These are phyloP conservation scores for Tricholoma hemisulphureum DNA, from an alignment of 768 basidiomycete species.

Conservation along the genomic window DNA sequence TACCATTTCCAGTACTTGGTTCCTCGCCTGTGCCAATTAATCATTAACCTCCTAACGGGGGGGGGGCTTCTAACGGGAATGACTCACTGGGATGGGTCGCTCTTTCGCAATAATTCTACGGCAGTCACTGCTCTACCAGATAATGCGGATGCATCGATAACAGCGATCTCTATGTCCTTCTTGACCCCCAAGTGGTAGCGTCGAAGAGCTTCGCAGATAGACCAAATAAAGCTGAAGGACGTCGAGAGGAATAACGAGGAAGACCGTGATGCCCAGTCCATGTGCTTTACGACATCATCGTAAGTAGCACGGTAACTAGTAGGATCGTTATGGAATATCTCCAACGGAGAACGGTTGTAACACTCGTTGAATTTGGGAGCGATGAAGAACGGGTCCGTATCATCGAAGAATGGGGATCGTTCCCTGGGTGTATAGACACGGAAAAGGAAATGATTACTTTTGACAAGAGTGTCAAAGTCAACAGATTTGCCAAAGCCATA, in stretches of 20 bases:
- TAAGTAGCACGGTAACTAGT: conserved; percentile 39
- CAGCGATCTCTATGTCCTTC: conserved; percentile 73
- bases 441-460: conserved; percentile 72
- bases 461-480: conserved; percentile 59
- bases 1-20: conserved; percentile 74
- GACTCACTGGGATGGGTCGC: conserved; percentile 55
- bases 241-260: conserved; percentile 70
- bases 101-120: conserved; percentile 57
- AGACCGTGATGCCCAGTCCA: conserved; percentile 77
- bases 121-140: conserved; percentile 60
- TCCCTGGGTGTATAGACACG: conserved; percentile 77
- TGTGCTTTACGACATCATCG: conserved; percentile 62
- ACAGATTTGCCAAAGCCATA: conserved; percentile 68
- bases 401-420: conserved; percentile 50
- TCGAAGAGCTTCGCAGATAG: conserved; percentile 76
- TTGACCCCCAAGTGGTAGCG: conserved; percentile 73
- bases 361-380: conserved; percentile 62
- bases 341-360: conserved; percentile 37
- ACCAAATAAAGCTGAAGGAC: conserved; percentile 81
- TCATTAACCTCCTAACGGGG: background rate
- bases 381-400: conserved; percentile 63
- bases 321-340: conserved; percentile 15
- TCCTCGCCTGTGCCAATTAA: conserved; percentile 12
- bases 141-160: conserved; percentile 69
- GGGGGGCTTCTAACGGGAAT: background rate